phyloP scores from a whole-genome alignment of 169 alveolate species.

The Babesia gibsoni region DNA sequence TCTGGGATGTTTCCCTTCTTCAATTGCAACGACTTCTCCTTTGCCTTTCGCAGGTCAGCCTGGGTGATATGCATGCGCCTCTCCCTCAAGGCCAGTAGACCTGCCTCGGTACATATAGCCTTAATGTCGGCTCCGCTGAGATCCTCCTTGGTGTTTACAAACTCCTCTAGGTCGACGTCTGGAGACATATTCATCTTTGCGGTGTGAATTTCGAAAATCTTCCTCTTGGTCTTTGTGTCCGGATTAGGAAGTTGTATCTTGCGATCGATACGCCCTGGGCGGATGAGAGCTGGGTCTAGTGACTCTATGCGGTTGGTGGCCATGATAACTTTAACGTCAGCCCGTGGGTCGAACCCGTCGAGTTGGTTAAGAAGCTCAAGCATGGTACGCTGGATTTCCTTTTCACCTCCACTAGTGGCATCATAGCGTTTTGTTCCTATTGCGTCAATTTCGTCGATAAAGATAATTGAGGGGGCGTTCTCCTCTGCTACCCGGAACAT shows the following conservation, averaged over 20 bases:
- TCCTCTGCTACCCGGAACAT: constrained; percentile 98
- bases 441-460: constrained; percentile 99
- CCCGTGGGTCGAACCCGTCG: constrained; percentile 98
- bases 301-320: constrained; percentile 98
- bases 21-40: constrained; percentile 97
- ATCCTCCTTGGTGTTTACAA: constrained; percentile 98
- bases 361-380: constrained; percentile 97
- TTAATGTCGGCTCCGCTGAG: constrained; percentile 99
- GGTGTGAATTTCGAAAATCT: constrained; percentile 97
- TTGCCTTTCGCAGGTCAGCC: constrained; percentile 95
- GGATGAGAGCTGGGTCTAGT: constrained; percentile 97
- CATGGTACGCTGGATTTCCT: constrained; percentile 99
- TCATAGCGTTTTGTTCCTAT: constrained; percentile 97
- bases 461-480: constrained; percentile 98
- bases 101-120: constrained; percentile 99
- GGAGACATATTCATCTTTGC: constrained; percentile 95
- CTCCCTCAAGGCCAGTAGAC: constrained; percentile 98
- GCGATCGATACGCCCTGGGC: constrained; percentile 99
- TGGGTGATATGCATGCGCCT: constrained; percentile 97
- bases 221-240: constrained; percentile 94
- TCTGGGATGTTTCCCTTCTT: constrained; percentile 98
- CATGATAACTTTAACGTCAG: constrained; percentile 98
- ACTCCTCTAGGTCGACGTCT: constrained; percentile 98
- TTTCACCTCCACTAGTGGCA: constrained; percentile 98
- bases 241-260: constrained; percentile 98